Evolutionary conservation across 1,284 basidiomycete species (phyloP).

Genomic region (Anthracocystis walkeri): DNA sequence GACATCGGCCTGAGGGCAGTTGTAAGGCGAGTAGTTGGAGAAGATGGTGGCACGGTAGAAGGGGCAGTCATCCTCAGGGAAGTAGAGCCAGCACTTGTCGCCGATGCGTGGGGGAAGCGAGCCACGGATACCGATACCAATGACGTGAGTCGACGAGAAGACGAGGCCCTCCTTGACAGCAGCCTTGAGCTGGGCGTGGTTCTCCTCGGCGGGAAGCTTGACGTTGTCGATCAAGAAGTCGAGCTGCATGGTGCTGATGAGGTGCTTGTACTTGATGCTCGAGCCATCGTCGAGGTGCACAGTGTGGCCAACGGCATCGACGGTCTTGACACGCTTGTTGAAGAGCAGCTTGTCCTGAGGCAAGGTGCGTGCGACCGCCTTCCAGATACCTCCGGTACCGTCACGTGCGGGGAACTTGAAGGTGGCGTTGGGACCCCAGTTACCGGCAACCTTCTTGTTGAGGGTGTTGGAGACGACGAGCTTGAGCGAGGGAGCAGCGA

Average conservation of each 20-base stretch:
- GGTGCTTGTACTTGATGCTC: slow-evolving; percentile 71
- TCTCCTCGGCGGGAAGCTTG: slow-evolving; percentile 68
- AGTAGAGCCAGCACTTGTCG: slow-evolving; percentile 73
- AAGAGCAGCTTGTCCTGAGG: slow-evolving; percentile 71
- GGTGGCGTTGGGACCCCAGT: slow-evolving; percentile 74
- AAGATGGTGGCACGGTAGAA: slow-evolving; percentile 75
- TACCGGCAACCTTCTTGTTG: slow-evolving; percentile 72
- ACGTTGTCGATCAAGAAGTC: slow-evolving; percentile 71
- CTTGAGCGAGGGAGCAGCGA: slow-evolving; percentile 73
- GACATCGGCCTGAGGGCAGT: slow-evolving; percentile 71
- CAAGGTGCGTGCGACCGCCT: slow-evolving; percentile 72
- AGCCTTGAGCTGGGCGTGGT: slow-evolving; percentile 70
- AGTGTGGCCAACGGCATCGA: slow-evolving; percentile 71
- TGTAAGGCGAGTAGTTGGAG: slow-evolving; percentile 74
- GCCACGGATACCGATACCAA: slow-evolving; percentile 73
- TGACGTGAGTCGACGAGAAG: slow-evolving; percentile 73
- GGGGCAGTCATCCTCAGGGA: slow-evolving; percentile 73
- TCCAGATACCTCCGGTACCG: slow-evolving; percentile 74
- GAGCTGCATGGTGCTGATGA: slow-evolving; percentile 72
- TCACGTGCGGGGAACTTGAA: slow-evolving; percentile 74
- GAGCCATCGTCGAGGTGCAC: slow-evolving; percentile 71
- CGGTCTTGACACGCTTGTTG: slow-evolving; percentile 69
- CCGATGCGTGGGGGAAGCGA: slow-evolving; percentile 72
- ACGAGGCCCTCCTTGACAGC: slow-evolving; percentile 71
- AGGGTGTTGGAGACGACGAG: slow-evolving; percentile 73